Percentiles rank a stretch among this genome's conserved stretches.
phyloP scores from a whole-genome alignment of 345 rosid species.

The Corchorus capsularis region DNA sequence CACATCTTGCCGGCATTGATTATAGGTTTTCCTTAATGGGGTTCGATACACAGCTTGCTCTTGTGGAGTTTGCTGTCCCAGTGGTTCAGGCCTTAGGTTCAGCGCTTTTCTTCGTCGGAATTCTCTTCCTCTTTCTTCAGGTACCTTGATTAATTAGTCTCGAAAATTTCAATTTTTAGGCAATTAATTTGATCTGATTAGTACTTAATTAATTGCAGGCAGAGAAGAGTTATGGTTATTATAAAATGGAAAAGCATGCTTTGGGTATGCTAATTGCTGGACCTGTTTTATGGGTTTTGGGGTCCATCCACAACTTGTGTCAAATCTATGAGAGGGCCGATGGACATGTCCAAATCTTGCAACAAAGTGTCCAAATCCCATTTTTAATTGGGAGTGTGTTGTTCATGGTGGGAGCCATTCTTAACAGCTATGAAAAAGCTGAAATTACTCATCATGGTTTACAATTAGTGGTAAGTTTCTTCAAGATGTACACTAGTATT shows the following conservation, averaged over 20 bases:
- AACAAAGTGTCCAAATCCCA: constrained; percentile 68
- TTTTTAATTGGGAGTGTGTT: constrained; percentile 67
- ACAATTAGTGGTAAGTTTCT: constrained; percentile 51
- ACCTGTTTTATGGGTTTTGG: constrained; percentile 68
- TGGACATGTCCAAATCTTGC: constrained; percentile 78
- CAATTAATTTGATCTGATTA: background rate
- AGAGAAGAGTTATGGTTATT: constrained; percentile 48
- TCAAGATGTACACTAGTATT: too few relatives aligned
- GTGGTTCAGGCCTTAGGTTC: constrained; percentile 64
- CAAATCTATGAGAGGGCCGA: constrained; percentile 88
- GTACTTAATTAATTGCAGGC: constrained; percentile 37
- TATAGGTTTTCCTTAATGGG: constrained; percentile 54
- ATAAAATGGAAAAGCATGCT: constrained; percentile 56
- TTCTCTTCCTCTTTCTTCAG: constrained; percentile 68
- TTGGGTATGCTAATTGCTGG: constrained; percentile 72
- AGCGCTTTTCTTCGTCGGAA: constrained; percentile 54
- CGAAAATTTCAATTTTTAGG: background rate
- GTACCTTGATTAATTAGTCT: constrained; percentile 25
- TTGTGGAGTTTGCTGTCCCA: constrained; percentile 82
- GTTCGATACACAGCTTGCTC: constrained; percentile 68
- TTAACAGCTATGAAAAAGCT: constrained; percentile 54
- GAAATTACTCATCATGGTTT: constrained; percentile 44
- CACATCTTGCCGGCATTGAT: constrained; percentile 79
- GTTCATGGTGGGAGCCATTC: constrained; percentile 60
- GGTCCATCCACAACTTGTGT: constrained; percentile 86